Conservation (phyloP, 306 rosid species). For the Macrotyloma uniflorum region DNA sequence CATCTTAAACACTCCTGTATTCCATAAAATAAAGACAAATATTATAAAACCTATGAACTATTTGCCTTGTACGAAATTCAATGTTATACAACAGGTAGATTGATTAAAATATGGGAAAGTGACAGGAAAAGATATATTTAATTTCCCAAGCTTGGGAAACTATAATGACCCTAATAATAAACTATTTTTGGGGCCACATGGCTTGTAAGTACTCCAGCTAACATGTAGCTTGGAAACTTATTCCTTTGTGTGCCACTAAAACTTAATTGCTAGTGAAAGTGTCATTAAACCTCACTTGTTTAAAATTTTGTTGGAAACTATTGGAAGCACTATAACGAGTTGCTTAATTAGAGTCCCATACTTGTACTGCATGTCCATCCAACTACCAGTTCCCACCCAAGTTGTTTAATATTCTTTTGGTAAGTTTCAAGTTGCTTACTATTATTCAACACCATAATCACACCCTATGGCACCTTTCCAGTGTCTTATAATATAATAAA, state of each 20-base stretch:
- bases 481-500: constrained; percentile 14
- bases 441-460: constrained; percentile 41
- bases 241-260: constrained; percentile 32
- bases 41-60: neutral
- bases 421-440: constrained; percentile 21
- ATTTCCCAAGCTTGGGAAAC: constrained; percentile 5
- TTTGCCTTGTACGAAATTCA: constrained; percentile 26
- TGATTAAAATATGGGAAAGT: neutral
- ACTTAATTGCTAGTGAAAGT: constrained; percentile 5
- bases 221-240: constrained; percentile 16
- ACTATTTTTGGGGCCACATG: constrained; percentile 3
- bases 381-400: constrained; percentile 33
- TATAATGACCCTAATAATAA: constrained; percentile 1
- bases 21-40: constrained; percentile 30
- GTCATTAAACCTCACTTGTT: constrained; percentile 11
- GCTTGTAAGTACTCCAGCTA: constrained; percentile 20
- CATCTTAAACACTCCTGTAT: constrained; percentile 88
- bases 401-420: constrained; percentile 31
- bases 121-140: constrained; percentile 1
- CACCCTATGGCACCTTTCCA: constrained; percentile 17
- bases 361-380: constrained; percentile 39
- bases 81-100: neutral
- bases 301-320: neutral
- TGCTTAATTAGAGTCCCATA: constrained; percentile 19
- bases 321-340: constrained; percentile 30